Evolutionary conservation across 78 protist genomes (phyloP).

Genomic region (Creolimax fragrantissima): DNA sequence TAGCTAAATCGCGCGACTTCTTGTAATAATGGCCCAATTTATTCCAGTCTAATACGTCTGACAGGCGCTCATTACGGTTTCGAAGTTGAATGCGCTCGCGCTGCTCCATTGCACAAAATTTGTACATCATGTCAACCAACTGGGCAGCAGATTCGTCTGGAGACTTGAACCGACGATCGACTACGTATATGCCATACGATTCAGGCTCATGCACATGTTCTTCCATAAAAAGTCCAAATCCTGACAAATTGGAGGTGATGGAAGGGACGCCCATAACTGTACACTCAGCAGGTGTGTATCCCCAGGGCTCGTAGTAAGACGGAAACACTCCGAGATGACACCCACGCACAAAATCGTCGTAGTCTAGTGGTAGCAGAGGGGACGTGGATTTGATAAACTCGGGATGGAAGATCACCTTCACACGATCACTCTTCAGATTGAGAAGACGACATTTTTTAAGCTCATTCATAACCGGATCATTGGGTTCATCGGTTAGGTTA

Average conservation of each 20-base stretch:
- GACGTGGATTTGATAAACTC: slow-evolving; percentile 54
- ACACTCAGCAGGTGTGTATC: slow-evolving; percentile 58
- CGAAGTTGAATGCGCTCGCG: slow-evolving; percentile 47
- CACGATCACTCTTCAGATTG: slow-evolving; percentile 50
- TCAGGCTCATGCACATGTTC: slow-evolving; percentile 12
- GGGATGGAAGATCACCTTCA: slow-evolving; percentile 76
- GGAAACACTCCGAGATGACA: slow-evolving; percentile 73
- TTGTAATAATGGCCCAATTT: neutral
- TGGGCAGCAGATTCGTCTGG: neutral
- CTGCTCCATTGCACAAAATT: slow-evolving; percentile 29
- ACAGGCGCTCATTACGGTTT: slow-evolving; percentile 59
- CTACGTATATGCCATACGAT: slow-evolving; percentile 45
- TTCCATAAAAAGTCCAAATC: slow-evolving; percentile 61
- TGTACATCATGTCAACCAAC: slow-evolving; percentile 19
- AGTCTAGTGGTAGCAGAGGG: slow-evolving; percentile 64
- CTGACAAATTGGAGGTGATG: slow-evolving; percentile 63
- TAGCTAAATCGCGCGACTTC: neutral
- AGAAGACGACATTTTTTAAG: slow-evolving; percentile 22
- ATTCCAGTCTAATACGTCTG: neutral
- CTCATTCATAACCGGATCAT: neutral
- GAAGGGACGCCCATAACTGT: slow-evolving; percentile 62
- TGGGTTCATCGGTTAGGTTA: slow-evolving; percentile 52
- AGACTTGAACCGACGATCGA: slow-evolving; percentile 58
- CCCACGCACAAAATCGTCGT: slow-evolving; percentile 57
- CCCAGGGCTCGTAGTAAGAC: slow-evolving; percentile 68